Conservation (phyloP, 805 yeast genomes). For the Zygosaccharomyces bisporus region DNA sequence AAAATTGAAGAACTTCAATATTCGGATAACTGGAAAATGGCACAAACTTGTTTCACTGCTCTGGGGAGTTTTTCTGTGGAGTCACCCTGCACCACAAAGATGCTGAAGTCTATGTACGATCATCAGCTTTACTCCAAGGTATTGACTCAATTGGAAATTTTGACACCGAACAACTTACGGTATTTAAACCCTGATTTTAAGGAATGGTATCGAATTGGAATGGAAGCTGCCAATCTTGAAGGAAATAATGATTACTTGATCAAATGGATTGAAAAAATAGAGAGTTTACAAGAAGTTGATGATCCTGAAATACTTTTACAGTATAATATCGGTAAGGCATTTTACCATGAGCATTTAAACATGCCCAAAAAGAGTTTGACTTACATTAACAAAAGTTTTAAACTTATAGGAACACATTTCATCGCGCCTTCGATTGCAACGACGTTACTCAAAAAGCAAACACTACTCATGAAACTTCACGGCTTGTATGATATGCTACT, state of each 20-base stretch:
- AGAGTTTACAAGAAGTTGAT: constrained; percentile 40
- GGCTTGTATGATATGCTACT: constrained; percentile 55
- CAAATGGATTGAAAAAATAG: constrained; percentile 58
- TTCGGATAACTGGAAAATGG: constrained; percentile 80
- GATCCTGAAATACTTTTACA: constrained; percentile 54
- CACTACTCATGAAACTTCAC: constrained; percentile 52
- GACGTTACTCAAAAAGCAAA: constrained; percentile 49
- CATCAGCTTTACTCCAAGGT: constrained; percentile 73
- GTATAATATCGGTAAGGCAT: constrained; percentile 62
- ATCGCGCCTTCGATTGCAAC: constrained; percentile 45
- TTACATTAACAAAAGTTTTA: constrained; percentile 50
- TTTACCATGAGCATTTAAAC: constrained; percentile 42
- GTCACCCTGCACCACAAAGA: constrained; percentile 45
- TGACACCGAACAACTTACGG: constrained; percentile 37
- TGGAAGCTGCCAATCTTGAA: constrained; percentile 68
- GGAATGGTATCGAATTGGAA: constrained; percentile 64
- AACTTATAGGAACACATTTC: constrained; percentile 57
- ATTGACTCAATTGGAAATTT: constrained; percentile 45
- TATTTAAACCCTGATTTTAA: constrained; percentile 29
- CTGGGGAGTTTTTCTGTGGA: constrained; percentile 44
- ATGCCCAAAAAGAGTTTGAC: constrained; percentile 37
- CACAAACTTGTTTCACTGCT: constrained; percentile 78
- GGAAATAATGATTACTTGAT: constrained; percentile 50
- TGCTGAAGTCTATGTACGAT: constrained; percentile 66
- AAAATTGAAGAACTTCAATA: constrained; percentile 78